A percentile compares a stretch with the other conserved stretches of the same genome.
Conservation (phyloP, 257 asterid species). For the Solanum pimpinellifolium region DNA sequence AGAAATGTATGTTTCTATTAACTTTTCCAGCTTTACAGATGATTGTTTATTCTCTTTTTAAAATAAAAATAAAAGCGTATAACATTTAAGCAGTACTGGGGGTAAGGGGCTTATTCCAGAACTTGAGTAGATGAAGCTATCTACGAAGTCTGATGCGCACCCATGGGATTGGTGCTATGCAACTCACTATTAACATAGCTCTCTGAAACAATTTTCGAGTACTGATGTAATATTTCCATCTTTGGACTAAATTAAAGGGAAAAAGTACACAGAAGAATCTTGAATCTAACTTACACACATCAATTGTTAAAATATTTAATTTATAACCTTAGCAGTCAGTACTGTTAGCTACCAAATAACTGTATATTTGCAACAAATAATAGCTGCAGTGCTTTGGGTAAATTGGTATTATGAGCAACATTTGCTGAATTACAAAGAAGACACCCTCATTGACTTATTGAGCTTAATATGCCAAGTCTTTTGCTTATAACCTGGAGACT, state of each 20-base stretch:
- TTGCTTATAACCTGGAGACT: neutral
- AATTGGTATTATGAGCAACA: neutral
- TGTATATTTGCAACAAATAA: neutral
- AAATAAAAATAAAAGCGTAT: neutral
- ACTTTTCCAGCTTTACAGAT: neutral
- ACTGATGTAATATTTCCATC: neutral
- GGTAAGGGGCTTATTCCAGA: neutral
- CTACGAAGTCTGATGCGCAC: neutral
- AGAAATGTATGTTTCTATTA: neutral
- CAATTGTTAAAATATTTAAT: neutral
- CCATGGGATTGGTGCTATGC: neutral
- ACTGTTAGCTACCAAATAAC: neutral
- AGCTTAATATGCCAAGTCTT: no score
- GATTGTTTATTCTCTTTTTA: neutral
- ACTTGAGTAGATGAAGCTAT: neutral
- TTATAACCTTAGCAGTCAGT: neutral
- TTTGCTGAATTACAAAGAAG: neutral
- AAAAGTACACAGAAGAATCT: neutral
- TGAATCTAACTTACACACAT: neutral
- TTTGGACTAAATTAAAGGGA: neutral
- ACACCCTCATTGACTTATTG: neutral
- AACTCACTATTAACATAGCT: neutral
- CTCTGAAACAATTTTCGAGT: neutral
- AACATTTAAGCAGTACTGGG: neutral
- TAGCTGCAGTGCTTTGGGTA: neutral